Conservation (phyloP, 352 stramenopile genomes). For the Lagenidium sp. region DNA sequence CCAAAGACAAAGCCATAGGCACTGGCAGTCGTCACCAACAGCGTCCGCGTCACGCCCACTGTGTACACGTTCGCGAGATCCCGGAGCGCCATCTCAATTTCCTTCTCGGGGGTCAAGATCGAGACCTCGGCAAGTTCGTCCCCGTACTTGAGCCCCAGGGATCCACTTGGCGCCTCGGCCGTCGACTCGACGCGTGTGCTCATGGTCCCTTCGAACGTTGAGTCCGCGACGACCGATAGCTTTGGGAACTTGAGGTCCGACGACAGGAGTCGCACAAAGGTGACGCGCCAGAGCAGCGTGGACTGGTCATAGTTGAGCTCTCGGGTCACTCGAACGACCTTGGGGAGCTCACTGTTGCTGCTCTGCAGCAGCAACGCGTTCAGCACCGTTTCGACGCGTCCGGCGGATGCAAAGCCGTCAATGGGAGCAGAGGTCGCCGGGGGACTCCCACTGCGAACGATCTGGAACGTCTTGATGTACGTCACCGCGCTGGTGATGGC, state of each 20-base stretch:
- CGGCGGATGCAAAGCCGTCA: slow-evolving; percentile 43
- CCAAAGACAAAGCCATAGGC: slow-evolving; percentile 35
- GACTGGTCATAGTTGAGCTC: slow-evolving; percentile 22
- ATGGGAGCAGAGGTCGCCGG: slow-evolving; percentile 7
- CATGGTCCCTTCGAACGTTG: slow-evolving; percentile 36
- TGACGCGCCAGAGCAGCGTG: slow-evolving; percentile 39
- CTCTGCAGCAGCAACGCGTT: slow-evolving; percentile 23
- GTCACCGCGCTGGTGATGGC: slow-evolving; percentile 18
- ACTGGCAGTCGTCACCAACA: slow-evolving; percentile 5
- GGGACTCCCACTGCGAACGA: slow-evolving; percentile 14
- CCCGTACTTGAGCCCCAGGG: slow-evolving; percentile 37
- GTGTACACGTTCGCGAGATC: slow-evolving; percentile 27
- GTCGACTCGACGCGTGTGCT: slow-evolving; percentile 5
- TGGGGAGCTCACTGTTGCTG: slow-evolving; percentile 2
- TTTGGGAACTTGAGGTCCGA: slow-evolving; percentile 23
- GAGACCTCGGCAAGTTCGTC: slow-evolving; percentile 7
- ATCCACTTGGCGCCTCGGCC: slow-evolving; percentile 20
- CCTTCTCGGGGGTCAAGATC: slow-evolving; percentile 9
- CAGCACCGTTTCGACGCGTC: slow-evolving; percentile 27
- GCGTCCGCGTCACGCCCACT: slow-evolving; percentile 11
- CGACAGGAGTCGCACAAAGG: slow-evolving; percentile 33
- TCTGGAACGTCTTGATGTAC: slow-evolving; percentile 35
- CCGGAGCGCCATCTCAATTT: slow-evolving; percentile 22
- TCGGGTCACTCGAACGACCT: slow-evolving; percentile 21
- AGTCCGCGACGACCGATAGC: slow-evolving; percentile 18